Evolutionary conservation across 495 filamentous ascomycete species (phyloP).

Genomic region (Aspergillus cavernicola): DNA sequence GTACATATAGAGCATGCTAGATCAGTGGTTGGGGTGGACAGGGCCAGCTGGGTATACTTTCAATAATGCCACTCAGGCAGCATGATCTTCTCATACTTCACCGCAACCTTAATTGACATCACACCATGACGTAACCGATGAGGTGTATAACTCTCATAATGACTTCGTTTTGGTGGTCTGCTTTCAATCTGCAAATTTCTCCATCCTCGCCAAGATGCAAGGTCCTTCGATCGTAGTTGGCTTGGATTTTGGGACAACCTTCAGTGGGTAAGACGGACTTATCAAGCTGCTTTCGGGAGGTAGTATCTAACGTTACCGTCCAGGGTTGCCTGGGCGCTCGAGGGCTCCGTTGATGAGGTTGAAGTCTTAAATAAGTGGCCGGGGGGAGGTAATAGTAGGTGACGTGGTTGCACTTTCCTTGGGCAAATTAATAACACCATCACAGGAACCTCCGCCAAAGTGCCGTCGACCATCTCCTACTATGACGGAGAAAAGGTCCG

Average conservation of each 20-base stretch:
- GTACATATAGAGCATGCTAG: too few relatives aligned
- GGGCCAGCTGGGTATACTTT: too few relatives aligned
- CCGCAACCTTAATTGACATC: too few relatives aligned
- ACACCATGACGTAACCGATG: too few relatives aligned
- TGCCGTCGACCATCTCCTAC: conserved; percentile 7
- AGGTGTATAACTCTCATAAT: too few relatives aligned
- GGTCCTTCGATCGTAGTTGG: conserved; percentile 29
- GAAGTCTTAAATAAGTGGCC: conserved; percentile 17
- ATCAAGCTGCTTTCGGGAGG: too few relatives aligned
- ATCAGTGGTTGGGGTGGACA: too few relatives aligned
- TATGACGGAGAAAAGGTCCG: neutral
- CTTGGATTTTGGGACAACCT: conserved; percentile 48
- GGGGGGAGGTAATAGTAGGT: conserved; percentile 10
- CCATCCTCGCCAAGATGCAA: conserved; percentile 2
- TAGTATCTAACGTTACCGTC: too few relatives aligned
- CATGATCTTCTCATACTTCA: too few relatives aligned
- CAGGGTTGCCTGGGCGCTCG: conserved; percentile 13
- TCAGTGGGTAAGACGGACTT: conserved; percentile 19
- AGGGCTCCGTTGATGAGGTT: conserved; percentile 8
- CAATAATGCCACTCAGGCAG: too few relatives aligned
- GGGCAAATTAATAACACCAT: neutral
- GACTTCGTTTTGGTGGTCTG: too few relatives aligned
- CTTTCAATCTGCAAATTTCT: too few relatives aligned
- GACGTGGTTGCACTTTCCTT: neutral
- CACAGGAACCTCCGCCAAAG: conserved; percentile 17